A percentile compares a stretch with the other conserved stretches of the same genome.
Conservation (phyloP, 345 rosid species). For the Excoecaria cochinchinensis region DNA sequence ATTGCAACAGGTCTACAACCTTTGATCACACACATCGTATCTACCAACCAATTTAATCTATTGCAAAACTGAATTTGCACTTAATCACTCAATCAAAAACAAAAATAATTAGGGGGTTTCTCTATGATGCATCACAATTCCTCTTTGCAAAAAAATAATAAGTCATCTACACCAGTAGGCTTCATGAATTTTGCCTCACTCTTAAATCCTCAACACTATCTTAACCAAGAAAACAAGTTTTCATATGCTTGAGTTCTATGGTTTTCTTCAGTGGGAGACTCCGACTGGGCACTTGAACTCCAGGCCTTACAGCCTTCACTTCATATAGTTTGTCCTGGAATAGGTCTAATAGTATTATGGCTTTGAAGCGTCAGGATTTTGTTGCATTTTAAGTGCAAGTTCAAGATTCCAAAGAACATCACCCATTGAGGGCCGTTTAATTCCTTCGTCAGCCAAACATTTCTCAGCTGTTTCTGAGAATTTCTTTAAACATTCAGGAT, state of each 20-base stretch:
- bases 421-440: conserved; percentile 77
- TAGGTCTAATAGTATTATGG: no score
- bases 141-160: neutral
- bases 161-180: neutral
- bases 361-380: conserved; percentile 36
- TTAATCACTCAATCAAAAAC: neutral
- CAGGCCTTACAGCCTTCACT: no score
- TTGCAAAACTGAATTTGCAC: neutral
- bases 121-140: neutral
- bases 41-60: neutral
- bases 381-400: conserved; percentile 57
- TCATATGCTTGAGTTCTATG: no score
- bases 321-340: no score
- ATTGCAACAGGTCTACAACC: neutral
- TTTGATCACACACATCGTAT: neutral
- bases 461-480: conserved; percentile 70
- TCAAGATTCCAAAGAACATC: conserved; percentile 84
- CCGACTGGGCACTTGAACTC: no score
- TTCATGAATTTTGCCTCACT: conserved; percentile 10
- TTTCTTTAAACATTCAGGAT: conserved; percentile 55
- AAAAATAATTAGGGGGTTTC: neutral
- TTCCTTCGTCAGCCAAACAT: conserved; percentile 59
- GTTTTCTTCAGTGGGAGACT: no score
- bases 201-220: conserved; percentile 10
- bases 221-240: no score